These are phyloP conservation scores for Globisporangium heterothallicum DNA, from an alignment of 352 stramenopile genomes.

Conservation along the genomic window DNA sequence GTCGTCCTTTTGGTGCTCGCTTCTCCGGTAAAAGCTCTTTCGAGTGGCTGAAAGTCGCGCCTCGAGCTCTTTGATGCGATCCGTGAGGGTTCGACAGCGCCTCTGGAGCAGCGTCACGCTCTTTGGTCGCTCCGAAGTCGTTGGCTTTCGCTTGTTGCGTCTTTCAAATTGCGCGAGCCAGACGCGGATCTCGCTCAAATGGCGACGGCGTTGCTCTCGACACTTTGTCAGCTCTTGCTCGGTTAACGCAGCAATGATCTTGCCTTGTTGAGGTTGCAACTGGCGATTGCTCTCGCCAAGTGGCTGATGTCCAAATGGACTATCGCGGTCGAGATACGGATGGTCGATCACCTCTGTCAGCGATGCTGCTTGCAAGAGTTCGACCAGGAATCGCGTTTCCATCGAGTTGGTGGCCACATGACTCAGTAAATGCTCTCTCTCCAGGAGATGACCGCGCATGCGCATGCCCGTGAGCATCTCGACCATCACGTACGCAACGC, in stretches of 20 bases:
- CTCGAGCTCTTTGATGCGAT: conserved; percentile 38
- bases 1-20: conserved; percentile 3
- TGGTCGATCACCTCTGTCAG: conserved; percentile 10
- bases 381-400: conserved; percentile 25
- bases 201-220: conserved; percentile 23
- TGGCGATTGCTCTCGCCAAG: neutral
- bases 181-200: conserved; percentile 34
- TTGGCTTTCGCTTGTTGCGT: conserved; percentile 41
- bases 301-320: neutral
- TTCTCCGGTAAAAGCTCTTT: conserved; percentile 26
- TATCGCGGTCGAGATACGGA: conserved; percentile 10
- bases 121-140: conserved; percentile 22
- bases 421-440: conserved; percentile 23
- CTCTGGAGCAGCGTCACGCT: conserved; percentile 33
- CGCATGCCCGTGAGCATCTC: conserved; percentile 55
- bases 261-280: neutral
- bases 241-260: conserved; percentile 24
- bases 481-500: conserved; percentile 49
- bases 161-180: conserved; percentile 59
- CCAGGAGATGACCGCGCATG: conserved; percentile 25
- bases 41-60: conserved; percentile 16
- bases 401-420: conserved; percentile 17
- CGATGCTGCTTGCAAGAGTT: conserved; percentile 20
- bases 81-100: conserved; percentile 25
- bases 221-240: conserved; percentile 41